Base-by-base conservation (phyloP, 768 basidiomycete species). In the Phaeotremella skinneri region DNA sequence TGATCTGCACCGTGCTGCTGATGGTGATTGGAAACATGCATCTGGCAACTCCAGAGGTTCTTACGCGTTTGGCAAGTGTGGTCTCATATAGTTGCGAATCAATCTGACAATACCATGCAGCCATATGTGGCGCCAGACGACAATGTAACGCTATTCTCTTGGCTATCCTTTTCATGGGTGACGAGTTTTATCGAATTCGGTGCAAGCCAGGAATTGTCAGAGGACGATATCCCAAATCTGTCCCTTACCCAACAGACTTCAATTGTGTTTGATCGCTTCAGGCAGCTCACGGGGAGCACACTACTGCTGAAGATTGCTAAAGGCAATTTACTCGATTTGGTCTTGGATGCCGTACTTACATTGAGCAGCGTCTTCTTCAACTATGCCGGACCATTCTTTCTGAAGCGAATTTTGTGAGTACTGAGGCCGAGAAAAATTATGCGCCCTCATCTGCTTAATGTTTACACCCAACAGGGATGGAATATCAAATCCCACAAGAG, bases 301-400 rank as follows among this genome's bases (percentile, higher is more conserved):
- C 58, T 76, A 4, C 51, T 75, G 1, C 39, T 59, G 11, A 61
- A 66, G 49, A 41, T 76, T 25, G 42, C 73, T 14, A 29, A 53
- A 23, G 69, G 68, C 3, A 72, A 75, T 54, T 52, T 55, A 43
- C 37, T 70, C 26, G 75, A 76, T 45, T 54, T 51, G 42, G 84
- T 83, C 27, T 60, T 89, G 43, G 90, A 92, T 70, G 85, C 86
- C 60, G 14, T 65, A 1, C 78, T 91, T 41, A 89, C 90, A 0
- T 78, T 86, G 58, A 69, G 86, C 56, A 85, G 85, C 64, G 85
- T 91, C 29, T 29, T 82, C 0, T 87, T 90, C 78, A 87, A 87
- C 66, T 94, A 91, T 76, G 81, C 85, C 0, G 83, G 84, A 0
- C 91, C 92, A 5, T 91, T 85, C 79, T 91, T 93, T 79, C 81